Evolutionary conservation across 2,329 filamentous ascomycete genomes (phyloP).

Genomic region (Dissoconium aciculare): DNA sequence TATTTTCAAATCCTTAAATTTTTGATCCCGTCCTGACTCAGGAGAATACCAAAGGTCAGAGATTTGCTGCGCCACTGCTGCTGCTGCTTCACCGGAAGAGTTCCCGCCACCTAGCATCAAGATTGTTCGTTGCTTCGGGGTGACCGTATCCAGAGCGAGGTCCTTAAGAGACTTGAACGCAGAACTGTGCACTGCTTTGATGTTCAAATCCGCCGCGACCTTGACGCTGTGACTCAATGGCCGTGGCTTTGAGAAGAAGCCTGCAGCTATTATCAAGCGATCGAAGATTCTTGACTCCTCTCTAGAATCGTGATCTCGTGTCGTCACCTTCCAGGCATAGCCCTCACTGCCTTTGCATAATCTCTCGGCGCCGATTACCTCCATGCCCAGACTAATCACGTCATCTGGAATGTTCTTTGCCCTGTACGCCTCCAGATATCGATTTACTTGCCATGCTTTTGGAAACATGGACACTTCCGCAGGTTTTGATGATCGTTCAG

Average conservation of each 20-base stretch:
- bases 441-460: slow-evolving; percentile 60
- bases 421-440: slow-evolving; percentile 53
- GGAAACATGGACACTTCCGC: slow-evolving; percentile 49
- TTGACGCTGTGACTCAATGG: slow-evolving; percentile 37
- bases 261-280: slow-evolving; percentile 55
- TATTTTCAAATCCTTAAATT: slow-evolving; percentile 36
- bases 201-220: slow-evolving; percentile 1
- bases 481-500: neutral
- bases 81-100: slow-evolving; percentile 65
- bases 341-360: slow-evolving; percentile 1
- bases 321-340: slow-evolving; percentile 13
- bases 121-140: slow-evolving; percentile 41
- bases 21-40: slow-evolving; percentile 9
- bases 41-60: slow-evolving; percentile 48
- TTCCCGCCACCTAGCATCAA: slow-evolving; percentile 68
- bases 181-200: slow-evolving; percentile 52
- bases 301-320: slow-evolving; percentile 9
- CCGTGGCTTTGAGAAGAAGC: slow-evolving; percentile 56
- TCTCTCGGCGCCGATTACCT: slow-evolving; percentile 11
- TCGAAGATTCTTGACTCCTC: slow-evolving; percentile 40
- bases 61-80: slow-evolving; percentile 54
- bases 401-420: slow-evolving; percentile 40
- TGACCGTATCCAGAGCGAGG: slow-evolving; percentile 10
- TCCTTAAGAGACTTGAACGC: slow-evolving; percentile 42
- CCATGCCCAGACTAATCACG: slow-evolving; percentile 32